Evolutionary conservation across 495 filamentous ascomycete species (phyloP).

Genomic region (Chaetomidium leptoderma): DNA sequence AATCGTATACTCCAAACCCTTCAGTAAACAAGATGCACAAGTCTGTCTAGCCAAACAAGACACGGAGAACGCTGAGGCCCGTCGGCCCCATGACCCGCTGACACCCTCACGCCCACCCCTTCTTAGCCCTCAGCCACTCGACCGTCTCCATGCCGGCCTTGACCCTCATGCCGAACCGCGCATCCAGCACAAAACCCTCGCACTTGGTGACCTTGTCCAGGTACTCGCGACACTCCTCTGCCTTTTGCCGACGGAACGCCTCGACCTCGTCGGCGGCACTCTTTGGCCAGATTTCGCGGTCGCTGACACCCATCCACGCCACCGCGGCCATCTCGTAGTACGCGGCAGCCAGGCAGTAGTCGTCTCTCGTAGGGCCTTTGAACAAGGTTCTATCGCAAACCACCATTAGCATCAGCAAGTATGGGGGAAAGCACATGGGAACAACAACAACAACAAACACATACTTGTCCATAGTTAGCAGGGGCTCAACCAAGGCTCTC

Average conservation of each 20-base stretch:
- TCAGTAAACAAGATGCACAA: no score
- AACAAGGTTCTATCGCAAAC: slow-evolving; percentile 48
- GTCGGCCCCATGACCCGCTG: no score
- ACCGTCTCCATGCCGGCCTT: slow-evolving; percentile 75
- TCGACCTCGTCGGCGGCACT: slow-evolving; percentile 26
- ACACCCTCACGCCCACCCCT: slow-evolving; percentile 33
- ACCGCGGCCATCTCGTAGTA: slow-evolving; percentile 87
- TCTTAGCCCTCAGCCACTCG: slow-evolving; percentile 55
- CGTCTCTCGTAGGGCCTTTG: slow-evolving; percentile 70
- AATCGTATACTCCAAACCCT: no score
- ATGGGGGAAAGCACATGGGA: not conserved
- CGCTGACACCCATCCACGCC: slow-evolving; percentile 62
- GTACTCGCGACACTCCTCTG: slow-evolving; percentile 65
- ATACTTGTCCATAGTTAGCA: slow-evolving; percentile 61
- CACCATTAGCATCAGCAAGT: not conserved
- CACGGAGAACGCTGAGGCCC: no score
- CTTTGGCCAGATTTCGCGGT: slow-evolving; percentile 26
- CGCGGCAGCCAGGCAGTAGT: slow-evolving; percentile 75
- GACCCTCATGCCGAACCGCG: slow-evolving; percentile 78
- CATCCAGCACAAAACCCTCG: slow-evolving; percentile 84
- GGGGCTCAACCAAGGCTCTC: slow-evolving; percentile 54
- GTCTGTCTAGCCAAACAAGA: not conserved
- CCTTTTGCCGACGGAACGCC: slow-evolving; percentile 49
- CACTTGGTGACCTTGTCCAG: slow-evolving; percentile 75
- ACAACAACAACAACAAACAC: slow-evolving; percentile 10